phyloP scores from a whole-genome alignment of 73 alveolate species.

The Tetrahymena malaccensis region DNA sequence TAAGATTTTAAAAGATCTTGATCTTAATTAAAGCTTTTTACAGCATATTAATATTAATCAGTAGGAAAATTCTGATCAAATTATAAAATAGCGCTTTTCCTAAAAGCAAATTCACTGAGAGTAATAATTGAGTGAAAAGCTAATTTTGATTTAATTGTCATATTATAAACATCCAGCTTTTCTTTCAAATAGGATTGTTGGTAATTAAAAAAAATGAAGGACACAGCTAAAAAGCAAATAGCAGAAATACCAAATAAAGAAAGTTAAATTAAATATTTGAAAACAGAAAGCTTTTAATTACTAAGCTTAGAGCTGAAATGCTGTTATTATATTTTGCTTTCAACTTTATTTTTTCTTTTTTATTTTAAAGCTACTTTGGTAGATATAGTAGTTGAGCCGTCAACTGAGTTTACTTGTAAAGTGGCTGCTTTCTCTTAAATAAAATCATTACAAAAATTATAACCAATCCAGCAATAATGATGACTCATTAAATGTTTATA shows the following conservation, averaged over 20 bases:
- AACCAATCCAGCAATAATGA: background rate
- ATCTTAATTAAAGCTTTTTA: background rate
- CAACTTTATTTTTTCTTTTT: too few species aligned
- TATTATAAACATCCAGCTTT: background rate
- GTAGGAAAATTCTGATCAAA: background rate
- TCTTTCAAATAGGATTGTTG: background rate
- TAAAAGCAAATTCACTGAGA: background rate
- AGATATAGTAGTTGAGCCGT: background rate
- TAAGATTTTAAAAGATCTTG: background rate
- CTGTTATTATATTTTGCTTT: too few species aligned
- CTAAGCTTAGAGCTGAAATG: background rate
- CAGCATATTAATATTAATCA: background rate
- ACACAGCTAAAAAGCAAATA: background rate
- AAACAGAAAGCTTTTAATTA: background rate
- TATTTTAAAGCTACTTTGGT: background rate
- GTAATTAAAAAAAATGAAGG: background rate
- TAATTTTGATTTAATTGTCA: background rate
- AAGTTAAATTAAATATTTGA: too few species aligned
- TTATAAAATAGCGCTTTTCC: background rate
- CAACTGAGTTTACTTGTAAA: background rate
- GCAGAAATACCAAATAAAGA: background rate
- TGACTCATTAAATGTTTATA: background rate
- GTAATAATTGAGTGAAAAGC: background rate
- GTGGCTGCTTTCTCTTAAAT: background rate
- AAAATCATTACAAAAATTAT: background rate